Evolutionary conservation across 768 basidiomycete species (phyloP), one percentile per base, ranked within the genome.

Genomic region (Lentinula boryana): DNA sequence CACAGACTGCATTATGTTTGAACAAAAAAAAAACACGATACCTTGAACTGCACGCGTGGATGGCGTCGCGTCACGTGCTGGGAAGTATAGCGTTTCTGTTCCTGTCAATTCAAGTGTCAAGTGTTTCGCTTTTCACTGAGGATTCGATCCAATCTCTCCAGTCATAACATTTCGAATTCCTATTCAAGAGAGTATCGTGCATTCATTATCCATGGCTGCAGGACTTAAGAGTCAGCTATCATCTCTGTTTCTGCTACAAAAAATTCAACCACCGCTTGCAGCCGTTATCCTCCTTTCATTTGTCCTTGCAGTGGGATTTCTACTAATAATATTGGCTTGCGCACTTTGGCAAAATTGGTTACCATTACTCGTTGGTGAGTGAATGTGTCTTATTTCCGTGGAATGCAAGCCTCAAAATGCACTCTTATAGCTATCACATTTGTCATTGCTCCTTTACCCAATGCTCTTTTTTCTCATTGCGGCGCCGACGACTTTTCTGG

Each of bases 271-370:
- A 31, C 38, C 21, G 15, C 32, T 48, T 58, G 33, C 70, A 98
- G 95, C 94, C 69, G 95, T 98, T 64, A 95, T 98, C 67, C 81
- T 98, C 57, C 87, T 99, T 50, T 95, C 97, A 1, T 98, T 99
- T 75, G 93, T 98, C 57, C 88, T 99, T 54, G 97, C 97, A 5
- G 83, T 96, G 15, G 97, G 97, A n/a, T 99, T 99, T 78, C 77
- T 99, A 61, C 84, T 98, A 69, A 92, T 98, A 69, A 99, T 99
- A 72, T 87, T 99, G 23, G 93, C 93, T 1, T 98, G 97, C 71
- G 97, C 97, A 6, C 78, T 98, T 33, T 98, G 89, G 88, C 77
- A 85, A 13, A 99, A 99, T 72, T 99, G 97, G 97, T 80, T 98
- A 21, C 97, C 97, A 36, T 80, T 99, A 55, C 82, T 98, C 64